Evolutionary conservation across 192 early-diverging fungal genomes (phyloP).

Genomic region (Paraglomus brasilianum): DNA sequence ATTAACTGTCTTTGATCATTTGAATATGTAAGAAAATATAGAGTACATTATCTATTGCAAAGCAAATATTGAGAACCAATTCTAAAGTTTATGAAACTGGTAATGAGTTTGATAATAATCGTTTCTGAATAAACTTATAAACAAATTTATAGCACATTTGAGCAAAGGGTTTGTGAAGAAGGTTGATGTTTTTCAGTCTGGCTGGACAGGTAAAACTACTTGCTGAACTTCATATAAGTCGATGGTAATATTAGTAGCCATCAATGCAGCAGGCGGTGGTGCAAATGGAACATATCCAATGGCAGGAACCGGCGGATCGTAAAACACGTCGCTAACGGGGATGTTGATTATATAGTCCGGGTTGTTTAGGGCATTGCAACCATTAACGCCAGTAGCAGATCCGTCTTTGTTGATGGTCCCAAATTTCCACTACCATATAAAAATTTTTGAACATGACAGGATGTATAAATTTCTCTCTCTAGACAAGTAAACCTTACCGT

Average conservation of each 20-base stretch:
- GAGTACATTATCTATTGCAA: too few species aligned
- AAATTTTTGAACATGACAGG: slow-evolving; percentile 4
- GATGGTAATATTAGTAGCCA: slow-evolving; percentile 13
- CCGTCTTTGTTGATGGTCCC: slow-evolving; percentile 20
- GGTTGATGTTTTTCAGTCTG: not conserved
- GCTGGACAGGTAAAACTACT: not conserved
- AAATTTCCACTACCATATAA: slow-evolving; percentile 27
- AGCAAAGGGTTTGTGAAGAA: too few species aligned
- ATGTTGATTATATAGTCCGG: slow-evolving; percentile 15
- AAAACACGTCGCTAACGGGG: slow-evolving; percentile 23
- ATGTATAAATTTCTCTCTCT: slow-evolving; percentile 9
- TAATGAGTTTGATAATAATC: too few species aligned
- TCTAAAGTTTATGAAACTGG: too few species aligned
- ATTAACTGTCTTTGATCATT: too few species aligned
- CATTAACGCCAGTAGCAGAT: not conserved
- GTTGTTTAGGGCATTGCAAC: slow-evolving; percentile 9
- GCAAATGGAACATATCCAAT: slow-evolving; percentile 21
- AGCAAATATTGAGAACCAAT: too few species aligned
- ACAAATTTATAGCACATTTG: too few species aligned
- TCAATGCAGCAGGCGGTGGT: slow-evolving; percentile 18
- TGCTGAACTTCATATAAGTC: slow-evolving; percentile 22
- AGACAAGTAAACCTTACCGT: slow-evolving; percentile 15
- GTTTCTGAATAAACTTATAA: too few species aligned
- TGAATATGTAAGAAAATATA: too few species aligned
- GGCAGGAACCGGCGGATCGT: slow-evolving; percentile 7